phyloP scores from a whole-genome alignment of 2,329 filamentous ascomycete species.

The Capronia americana region DNA sequence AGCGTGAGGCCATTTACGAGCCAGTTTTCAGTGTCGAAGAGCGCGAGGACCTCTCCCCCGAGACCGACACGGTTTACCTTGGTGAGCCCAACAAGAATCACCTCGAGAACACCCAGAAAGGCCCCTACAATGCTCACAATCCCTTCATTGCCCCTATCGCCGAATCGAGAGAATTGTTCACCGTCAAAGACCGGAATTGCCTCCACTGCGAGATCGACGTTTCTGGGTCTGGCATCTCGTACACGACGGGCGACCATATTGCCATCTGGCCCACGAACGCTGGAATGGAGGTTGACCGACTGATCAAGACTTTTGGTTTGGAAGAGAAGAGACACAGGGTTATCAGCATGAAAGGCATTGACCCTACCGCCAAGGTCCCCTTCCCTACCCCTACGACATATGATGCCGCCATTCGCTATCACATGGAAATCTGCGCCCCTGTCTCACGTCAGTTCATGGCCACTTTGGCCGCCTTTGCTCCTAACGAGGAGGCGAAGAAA shows the following conservation, averaged over 20 bases:
- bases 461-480: conserved; percentile 85
- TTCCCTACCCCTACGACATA: conserved; percentile 98
- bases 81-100: conserved; percentile 97
- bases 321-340: conserved; percentile 78
- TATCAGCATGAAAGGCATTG: conserved; percentile 86
- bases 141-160: conserved; percentile 93
- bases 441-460: conserved; percentile 95
- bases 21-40: conserved; percentile 85
- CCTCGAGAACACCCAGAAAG: conserved; percentile 80
- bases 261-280: conserved; percentile 97
- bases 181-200: conserved; percentile 88
- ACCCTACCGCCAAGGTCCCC: conserved; percentile 94
- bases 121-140: conserved; percentile 95
- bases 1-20: conserved; percentile 95
- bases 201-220: conserved; percentile 95
- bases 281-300: conserved; percentile 87
- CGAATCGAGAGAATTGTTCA: conserved; percentile 91
- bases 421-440: conserved; percentile 94
- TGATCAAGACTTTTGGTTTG: conserved; percentile 79
- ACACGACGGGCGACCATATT: conserved; percentile 97
- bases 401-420: conserved; percentile 89
- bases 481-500: conserved; percentile 80
- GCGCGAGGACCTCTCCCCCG: conserved; percentile 72
- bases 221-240: conserved; percentile 83
- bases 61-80: conserved; percentile 84